phyloP scores from a whole-genome alignment of 164 flowering plant genomes.

The Magnolia sinica region DNA sequence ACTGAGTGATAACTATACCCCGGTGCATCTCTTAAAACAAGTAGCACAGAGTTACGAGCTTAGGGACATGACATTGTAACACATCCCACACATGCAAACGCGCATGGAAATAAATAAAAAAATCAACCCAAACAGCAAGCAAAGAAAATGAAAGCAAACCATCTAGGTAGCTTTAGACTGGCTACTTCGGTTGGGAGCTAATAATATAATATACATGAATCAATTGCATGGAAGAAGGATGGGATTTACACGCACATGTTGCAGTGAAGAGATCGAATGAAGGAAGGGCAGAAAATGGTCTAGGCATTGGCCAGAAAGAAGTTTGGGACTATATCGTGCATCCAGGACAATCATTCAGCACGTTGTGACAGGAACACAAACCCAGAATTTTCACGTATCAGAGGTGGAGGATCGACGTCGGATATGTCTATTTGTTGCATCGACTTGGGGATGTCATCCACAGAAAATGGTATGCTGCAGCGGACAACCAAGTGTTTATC shows the following conservation, averaged over 20 bases:
- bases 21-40: slow-evolving; percentile 9
- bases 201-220: slow-evolving; percentile 18
- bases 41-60: slow-evolving; percentile 16
- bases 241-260: slow-evolving; percentile 29
- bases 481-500: background rate
- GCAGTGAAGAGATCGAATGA: background rate
- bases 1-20: background rate
- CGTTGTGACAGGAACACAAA: slow-evolving; percentile 80
- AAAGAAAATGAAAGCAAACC: slow-evolving; percentile 9
- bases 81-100: slow-evolving; percentile 10
- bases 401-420: slow-evolving; percentile 82
- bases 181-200: slow-evolving; percentile 2
- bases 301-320: background rate
- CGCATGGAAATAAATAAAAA: slow-evolving; percentile 11
- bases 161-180: slow-evolving; percentile 14
- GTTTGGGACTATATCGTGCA: background rate
- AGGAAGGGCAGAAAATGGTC: background rate
- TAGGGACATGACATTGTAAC: background rate
- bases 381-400: slow-evolving; percentile 89
- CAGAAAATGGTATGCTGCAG: slow-evolving; percentile 93
- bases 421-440: slow-evolving; percentile 68
- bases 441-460: slow-evolving; percentile 91
- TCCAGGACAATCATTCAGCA: slow-evolving; percentile 36
- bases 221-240: slow-evolving; percentile 1
- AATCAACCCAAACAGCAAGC: slow-evolving; percentile 18